Evolutionary conservation across 257 asterid genomes (phyloP).

Genomic region (Nicotiana obtusifolia): DNA sequence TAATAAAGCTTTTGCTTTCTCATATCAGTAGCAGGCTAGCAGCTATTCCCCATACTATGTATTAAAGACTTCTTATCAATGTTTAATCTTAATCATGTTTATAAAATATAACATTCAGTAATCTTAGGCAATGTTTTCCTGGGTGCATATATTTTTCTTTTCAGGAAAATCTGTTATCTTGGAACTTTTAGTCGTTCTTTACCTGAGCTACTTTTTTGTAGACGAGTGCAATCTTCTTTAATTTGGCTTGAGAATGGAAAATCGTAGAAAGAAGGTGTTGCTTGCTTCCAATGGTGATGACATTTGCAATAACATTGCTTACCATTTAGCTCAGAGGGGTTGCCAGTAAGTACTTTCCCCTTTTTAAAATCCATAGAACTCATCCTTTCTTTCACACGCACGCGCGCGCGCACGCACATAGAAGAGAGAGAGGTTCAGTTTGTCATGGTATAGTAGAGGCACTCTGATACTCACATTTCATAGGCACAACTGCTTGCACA

Average conservation of each 20-base stretch:
- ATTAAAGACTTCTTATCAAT: not conserved
- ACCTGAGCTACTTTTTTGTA: not conserved
- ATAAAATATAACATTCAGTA: not conserved
- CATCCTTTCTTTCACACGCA: not conserved
- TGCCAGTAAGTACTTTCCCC: conserved; percentile 48
- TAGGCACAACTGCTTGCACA: not conserved
- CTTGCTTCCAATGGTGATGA: conserved; percentile 82
- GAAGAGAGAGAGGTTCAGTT: not conserved
- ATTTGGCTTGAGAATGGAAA: conserved; percentile 25
- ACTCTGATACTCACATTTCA: not conserved
- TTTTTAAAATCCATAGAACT: not conserved
- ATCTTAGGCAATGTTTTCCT: not conserved
- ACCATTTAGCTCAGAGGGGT: conserved; percentile 66
- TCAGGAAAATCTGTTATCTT: conserved; percentile 1
- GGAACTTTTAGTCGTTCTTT: not conserved
- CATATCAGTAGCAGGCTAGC: not conserved
- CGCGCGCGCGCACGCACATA: fast-evolving
- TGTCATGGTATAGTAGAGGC: not conserved
- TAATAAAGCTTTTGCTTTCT: not conserved
- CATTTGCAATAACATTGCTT: conserved; percentile 61
- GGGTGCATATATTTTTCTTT: not conserved
- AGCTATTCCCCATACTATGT: not conserved
- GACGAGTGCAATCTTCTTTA: not conserved
- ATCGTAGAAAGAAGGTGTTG: conserved; percentile 56
- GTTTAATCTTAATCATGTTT: not conserved